Evolutionary conservation across 805 yeast species (phyloP), one percentile per base, ranked within the genome.

Genomic region (Yarrowia sp.): DNA sequence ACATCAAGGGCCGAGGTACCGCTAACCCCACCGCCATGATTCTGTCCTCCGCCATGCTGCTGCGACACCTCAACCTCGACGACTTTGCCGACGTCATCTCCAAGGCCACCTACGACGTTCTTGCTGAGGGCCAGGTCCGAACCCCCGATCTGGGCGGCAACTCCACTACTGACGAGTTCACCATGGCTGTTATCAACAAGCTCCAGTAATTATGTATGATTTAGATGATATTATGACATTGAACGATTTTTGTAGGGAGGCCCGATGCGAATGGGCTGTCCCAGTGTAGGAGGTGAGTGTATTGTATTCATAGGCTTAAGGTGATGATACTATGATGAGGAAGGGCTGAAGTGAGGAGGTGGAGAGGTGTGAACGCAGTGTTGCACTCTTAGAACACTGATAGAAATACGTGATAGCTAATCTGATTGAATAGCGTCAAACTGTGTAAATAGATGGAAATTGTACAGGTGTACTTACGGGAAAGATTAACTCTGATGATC

Each of bases 1-100:
- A 94, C 82, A 91, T 95, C 80, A 86, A 91, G 85, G 98, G 97
- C 78, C 87, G 91, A 82, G 90, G 92, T 85, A 85, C 91, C 72
- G 98, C 98, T 73, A 94, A 94, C 88, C 99, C 99, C 79, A 91
- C 98, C 71, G 98, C 97, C 75, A 90, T 94, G 94, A 90, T 94
- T 76, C 85, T 95, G 77, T 91, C 97, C 70, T 86, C 97, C 56
- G 82, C 93, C 72, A 87, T 94, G 89, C 81, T 94, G 89, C 87
- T 94, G 83, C 91, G 97, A 84, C 99, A 94, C 82, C 86, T 94
- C 78, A 98, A 98, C 73, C 85, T 94, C 75, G 91, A 89, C 77
- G 83, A 84, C 61, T 84, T 88, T 73, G 97, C 98, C 74, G 91
- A 90, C 82, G 89, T 87, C 78, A 92, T 94, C 79, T 85, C 97